Evolutionary conservation across 2,329 filamentous ascomycete species (phyloP), one percentile per base, ranked within the genome.

Genomic region (Metarhizium album): DNA sequence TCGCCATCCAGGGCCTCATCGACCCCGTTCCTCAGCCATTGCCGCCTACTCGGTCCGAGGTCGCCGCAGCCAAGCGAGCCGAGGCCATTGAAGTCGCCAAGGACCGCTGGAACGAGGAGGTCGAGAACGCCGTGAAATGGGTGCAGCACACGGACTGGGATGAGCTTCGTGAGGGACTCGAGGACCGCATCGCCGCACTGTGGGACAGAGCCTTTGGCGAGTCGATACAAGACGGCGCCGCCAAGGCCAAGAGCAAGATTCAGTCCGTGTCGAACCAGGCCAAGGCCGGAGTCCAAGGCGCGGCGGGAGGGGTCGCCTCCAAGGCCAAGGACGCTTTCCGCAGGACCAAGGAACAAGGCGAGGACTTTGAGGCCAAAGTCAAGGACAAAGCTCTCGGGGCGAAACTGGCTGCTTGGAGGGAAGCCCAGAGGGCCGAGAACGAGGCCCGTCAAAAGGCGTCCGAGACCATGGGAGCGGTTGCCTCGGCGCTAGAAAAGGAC

Each of bases 41-140:
- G 11, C 73, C 72, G 2, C 76, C 74, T 11, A 74, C 74, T 9
- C 70, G 77, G 43, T 69, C 74, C 42, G 74, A 79, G 60, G 64
- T 72, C 38, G 72, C 74, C 45, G 70, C 72, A 37, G 67, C 76
- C 48, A 71, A 78, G 58, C 72, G 76, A 54, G 73, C 75, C 27
- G 74, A 74, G 46, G 70, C 86, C 47, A 63, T 82, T 49, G 85
- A 90, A 62, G 72, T 79, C 35, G 74, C 83, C 59, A 91, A 91
- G 71, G 83, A 87, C 60, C 74, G 79, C 53, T 91, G 87, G 87
- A 91, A 93, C 65, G 67, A 76, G 47, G 86, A 91, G 67, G 67
- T 91, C 35, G 78, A 84, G 64, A 73, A 74, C 54, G 75, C 83
- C 48, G 83, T 86, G 50, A 74, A 73, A 52, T 84, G 80, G 75